Evolutionary conservation across 345 rosid genomes (phyloP).

Genomic region (Gossypium sturtianum): DNA sequence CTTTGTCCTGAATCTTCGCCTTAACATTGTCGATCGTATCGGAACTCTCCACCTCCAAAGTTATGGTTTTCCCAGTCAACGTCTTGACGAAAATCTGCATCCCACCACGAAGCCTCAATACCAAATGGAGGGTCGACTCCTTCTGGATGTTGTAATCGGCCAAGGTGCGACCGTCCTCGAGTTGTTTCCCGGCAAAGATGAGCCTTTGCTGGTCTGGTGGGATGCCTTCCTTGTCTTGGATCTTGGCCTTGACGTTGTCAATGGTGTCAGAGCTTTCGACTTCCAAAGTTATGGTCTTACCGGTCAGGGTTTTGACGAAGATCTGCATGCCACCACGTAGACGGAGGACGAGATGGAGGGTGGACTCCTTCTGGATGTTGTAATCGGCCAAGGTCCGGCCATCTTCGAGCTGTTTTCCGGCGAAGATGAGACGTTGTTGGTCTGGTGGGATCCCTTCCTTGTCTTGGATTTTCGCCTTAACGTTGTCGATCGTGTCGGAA

Average conservation of each 20-base stretch:
- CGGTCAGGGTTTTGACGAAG: constrained; percentile 36
- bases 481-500: constrained; percentile 41
- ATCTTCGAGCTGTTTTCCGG: constrained; percentile 40
- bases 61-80: constrained; percentile 29
- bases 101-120: constrained; percentile 36
- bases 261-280: constrained; percentile 42
- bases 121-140: constrained; percentile 38
- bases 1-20: constrained; percentile 36
- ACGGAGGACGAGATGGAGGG: constrained; percentile 29
- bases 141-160: constrained; percentile 39
- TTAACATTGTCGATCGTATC: constrained; percentile 36
- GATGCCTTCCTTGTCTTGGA: constrained; percentile 41
- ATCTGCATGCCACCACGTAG: constrained; percentile 47
- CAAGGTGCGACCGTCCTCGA: constrained; percentile 27
- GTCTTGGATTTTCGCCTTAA: constrained; percentile 38
- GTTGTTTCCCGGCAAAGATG: constrained; percentile 43
- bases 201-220: constrained; percentile 45
- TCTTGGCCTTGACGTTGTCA: constrained; percentile 40
- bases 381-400: constrained; percentile 40
- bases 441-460: constrained; percentile 46
- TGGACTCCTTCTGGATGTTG: constrained; percentile 38
- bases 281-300: constrained; percentile 37
- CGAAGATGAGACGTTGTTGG: constrained; percentile 39
- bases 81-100: constrained; percentile 44
- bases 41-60: constrained; percentile 30